Conservation (phyloP, 2,329 filamentous ascomycete genomes). For the Fonsecaea erecta region DNA sequence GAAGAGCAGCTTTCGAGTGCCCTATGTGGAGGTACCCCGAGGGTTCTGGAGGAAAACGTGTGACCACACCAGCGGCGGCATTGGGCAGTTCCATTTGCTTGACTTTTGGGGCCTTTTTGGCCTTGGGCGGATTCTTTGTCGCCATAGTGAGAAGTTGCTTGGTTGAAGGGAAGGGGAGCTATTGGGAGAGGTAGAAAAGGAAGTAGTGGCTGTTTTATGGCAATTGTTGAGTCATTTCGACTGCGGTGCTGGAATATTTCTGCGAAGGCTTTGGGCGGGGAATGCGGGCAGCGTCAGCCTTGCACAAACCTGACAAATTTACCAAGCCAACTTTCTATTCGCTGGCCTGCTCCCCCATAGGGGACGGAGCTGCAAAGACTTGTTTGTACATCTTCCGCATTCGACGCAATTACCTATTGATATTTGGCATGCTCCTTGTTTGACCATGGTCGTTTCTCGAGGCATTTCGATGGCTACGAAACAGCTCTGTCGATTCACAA, state of each 20-base stretch:
- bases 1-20: constrained; percentile 42
- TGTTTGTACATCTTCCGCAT: background rate
- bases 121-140: constrained; percentile 30
- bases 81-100: constrained; percentile 42
- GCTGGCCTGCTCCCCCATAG: background rate
- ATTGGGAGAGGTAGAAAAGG: background rate
- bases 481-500: constrained; percentile 28
- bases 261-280: constrained; percentile 17
- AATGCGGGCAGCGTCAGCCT: constrained; percentile 14
- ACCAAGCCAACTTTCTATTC: constrained; percentile 18
- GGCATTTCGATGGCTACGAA: constrained; percentile 24
- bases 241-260: constrained; percentile 19
- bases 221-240: constrained; percentile 18
- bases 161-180: background rate
- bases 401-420: background rate
- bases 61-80: constrained; percentile 42
- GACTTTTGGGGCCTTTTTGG: constrained; percentile 38
- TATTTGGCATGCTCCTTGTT: background rate
- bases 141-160: constrained; percentile 25
- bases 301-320: constrained; percentile 19
- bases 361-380: constrained; percentile 5
- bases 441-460: constrained; percentile 26
- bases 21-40: constrained; percentile 46
- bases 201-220: constrained; percentile 8
- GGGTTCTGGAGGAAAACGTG: constrained; percentile 45